Base-by-base conservation (phyloP, 2,329 filamentous ascomycete species). In the Tolypocladium sp. region DNA sequence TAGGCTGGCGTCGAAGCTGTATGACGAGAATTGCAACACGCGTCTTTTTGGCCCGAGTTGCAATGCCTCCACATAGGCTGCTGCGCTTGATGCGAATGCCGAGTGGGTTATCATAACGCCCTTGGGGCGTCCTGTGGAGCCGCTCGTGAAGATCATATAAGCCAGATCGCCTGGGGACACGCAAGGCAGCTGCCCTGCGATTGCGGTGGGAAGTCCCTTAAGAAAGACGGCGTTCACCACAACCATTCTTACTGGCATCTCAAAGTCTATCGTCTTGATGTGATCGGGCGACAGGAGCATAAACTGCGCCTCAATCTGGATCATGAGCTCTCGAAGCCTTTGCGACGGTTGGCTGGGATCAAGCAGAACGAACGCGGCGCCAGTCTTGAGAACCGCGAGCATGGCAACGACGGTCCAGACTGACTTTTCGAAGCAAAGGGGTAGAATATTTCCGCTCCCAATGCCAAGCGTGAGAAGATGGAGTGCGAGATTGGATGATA, bases 131-230 rank as follows among this genome's bases (percentile, higher is more conserved):
- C 82, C 82, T 0, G 82, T 85, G 58, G 80, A 83, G 22, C 82
- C 82, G 3, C 81, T 84, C 37, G 82, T 85, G 66, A 84, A 84
- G 66, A 83, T 82, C 64, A 84, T 80, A 57, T 77, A 77, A 25
- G 76, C 70, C 49, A 72, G 33, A 35, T 54, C 30, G 33, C 20
- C 7, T 2, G 52, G 33, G 15, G 52, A 38, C 35, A 54, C 52
- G 10, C 52, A 9, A 15, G 52, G 52, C 22, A 54, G 52, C n/a
- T 54, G 52, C 33, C 35, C 35, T 54, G 52, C 20, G 10, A 38
- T 13, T 38, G 52, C 35, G 3, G 20, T 27, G 15, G 52, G 52
- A 38, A 54, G 52, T 15, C 22, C 15, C 2, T 20, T 22, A 12
- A 54, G 30, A 33, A 46, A 57, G 33, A 33, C 25, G 7, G 25